These are phyloP conservation scores for Hirschioporus abietinus DNA, from an alignment of 768 basidiomycete genomes.

Conservation along the genomic window DNA sequence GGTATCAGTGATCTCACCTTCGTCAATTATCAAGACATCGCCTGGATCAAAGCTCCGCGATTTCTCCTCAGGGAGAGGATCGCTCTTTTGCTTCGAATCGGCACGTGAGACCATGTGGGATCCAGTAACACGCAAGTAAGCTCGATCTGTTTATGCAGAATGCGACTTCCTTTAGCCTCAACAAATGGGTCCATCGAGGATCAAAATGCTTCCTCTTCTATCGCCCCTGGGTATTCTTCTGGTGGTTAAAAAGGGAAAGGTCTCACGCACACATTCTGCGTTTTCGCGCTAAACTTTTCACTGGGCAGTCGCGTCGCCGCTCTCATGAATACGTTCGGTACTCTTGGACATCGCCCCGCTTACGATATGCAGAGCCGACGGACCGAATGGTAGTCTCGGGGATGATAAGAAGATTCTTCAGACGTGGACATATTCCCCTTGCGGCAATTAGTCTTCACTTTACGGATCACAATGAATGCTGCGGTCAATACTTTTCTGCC, in stretches of 20 bases:
- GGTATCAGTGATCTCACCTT: not conserved
- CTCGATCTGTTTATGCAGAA: not conserved
- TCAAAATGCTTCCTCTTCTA: not conserved
- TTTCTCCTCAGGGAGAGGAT: not conserved
- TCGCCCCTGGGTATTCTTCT: not conserved
- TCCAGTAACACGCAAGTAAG: not conserved
- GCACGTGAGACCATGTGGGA: not conserved
- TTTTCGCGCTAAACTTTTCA: not conserved
- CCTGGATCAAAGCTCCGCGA: too few relatives aligned
- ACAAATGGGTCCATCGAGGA: not conserved
- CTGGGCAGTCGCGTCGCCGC: not conserved
- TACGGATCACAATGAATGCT: not conserved
- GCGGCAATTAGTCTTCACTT: not conserved
- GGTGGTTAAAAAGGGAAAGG: not conserved
- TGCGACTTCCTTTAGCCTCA: not conserved
- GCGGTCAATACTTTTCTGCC: not conserved
- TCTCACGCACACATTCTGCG: not conserved
- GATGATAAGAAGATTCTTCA: not conserved
- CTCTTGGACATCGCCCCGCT: too few relatives aligned
- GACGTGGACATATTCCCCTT: not conserved
- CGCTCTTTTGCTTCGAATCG: not conserved
- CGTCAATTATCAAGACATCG: not conserved
- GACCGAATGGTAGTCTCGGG: not conserved
- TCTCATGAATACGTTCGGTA: too few relatives aligned
- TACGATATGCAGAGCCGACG: not conserved